phyloP scores from a whole-genome alignment of 805 yeast species.

The Candida caryicola region DNA sequence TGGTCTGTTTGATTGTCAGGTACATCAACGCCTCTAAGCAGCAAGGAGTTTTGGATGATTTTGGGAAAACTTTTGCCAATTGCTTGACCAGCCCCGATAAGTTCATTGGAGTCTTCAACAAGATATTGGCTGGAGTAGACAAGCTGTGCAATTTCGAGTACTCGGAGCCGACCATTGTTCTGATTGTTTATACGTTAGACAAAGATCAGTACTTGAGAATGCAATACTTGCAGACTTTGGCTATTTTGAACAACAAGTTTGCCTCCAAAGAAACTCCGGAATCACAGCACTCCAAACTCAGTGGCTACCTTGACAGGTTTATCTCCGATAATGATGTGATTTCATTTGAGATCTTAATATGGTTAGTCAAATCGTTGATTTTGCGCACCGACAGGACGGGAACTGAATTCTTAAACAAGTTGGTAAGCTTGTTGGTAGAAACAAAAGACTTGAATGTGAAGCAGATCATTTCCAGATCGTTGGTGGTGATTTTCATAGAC shows the following conservation, averaged over 20 bases:
- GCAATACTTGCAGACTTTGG: constrained; percentile 55
- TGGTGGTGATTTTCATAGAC: constrained; percentile 68
- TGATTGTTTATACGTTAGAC: constrained; percentile 8
- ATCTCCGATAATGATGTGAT: constrained; percentile 2
- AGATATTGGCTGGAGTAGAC: constrained; percentile 53
- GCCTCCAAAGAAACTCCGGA: neutral
- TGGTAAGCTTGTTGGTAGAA: constrained; percentile 24
- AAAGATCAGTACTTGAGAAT: constrained; percentile 38
- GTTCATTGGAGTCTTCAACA: constrained; percentile 35
- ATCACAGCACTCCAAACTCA: neutral
- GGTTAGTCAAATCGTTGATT: constrained; percentile 72
- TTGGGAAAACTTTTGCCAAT: constrained; percentile 34
- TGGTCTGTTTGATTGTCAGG: constrained; percentile 41
- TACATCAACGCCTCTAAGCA: constrained; percentile 43
- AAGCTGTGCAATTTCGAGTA: constrained; percentile 23
- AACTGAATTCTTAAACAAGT: constrained; percentile 16
- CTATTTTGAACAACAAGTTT: constrained; percentile 52
- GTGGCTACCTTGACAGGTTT: neutral
- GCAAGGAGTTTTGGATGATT: constrained; percentile 41
- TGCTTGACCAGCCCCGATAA: constrained; percentile 26
- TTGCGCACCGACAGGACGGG: constrained; percentile 50
- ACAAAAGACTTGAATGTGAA: constrained; percentile 26
- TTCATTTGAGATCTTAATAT: constrained; percentile 54
- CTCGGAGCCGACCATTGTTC: constrained; percentile 8
- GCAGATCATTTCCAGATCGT: constrained; percentile 44